These are phyloP conservation scores for Neonectria neomacrospora DNA, from an alignment of 2,329 filamentous ascomycete species.

Conservation along the genomic window DNA sequence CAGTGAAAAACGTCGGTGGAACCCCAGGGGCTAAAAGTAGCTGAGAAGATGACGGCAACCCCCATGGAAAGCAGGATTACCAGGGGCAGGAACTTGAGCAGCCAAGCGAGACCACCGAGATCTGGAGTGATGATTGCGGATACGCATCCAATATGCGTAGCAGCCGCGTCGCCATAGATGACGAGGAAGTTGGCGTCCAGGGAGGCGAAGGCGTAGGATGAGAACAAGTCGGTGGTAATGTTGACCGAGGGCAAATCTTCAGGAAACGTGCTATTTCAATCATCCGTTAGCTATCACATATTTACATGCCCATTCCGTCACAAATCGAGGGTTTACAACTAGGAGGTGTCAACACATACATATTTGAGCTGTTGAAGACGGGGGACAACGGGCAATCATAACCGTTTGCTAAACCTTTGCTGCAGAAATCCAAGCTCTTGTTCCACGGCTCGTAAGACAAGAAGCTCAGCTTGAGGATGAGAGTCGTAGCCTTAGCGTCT, in stretches of 20 bases:
- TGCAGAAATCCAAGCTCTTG: constrained; percentile 72
- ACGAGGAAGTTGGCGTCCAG: constrained; percentile 79
- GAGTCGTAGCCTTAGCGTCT: constrained; percentile 74
- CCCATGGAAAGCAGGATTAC: constrained; percentile 83
- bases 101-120: constrained; percentile 75
- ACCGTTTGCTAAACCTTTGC: constrained; percentile 65
- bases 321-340: not conserved
- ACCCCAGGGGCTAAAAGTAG: constrained; percentile 93
- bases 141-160: constrained; percentile 79
- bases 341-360: constrained; percentile 48
- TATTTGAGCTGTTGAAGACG: constrained; percentile 64
- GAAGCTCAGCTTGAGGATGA: constrained; percentile 77
- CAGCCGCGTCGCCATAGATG: constrained; percentile 75
- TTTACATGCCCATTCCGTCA: not conserved
- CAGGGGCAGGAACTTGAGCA: constrained; percentile 81
- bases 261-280: constrained; percentile 47
- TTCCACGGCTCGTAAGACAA: constrained; percentile 79
- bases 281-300: constrained; percentile 21
- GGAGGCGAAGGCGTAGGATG: constrained; percentile 88
- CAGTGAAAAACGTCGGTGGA: constrained; percentile 90
- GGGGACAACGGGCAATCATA: constrained; percentile 78
- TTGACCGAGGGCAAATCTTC: constrained; percentile 76
- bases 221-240: constrained; percentile 77
- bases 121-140: constrained; percentile 86
- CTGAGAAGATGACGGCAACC: constrained; percentile 83